phyloP scores from a whole-genome alignment of 1,284 basidiomycete species.

The Coniophora puteana region DNA sequence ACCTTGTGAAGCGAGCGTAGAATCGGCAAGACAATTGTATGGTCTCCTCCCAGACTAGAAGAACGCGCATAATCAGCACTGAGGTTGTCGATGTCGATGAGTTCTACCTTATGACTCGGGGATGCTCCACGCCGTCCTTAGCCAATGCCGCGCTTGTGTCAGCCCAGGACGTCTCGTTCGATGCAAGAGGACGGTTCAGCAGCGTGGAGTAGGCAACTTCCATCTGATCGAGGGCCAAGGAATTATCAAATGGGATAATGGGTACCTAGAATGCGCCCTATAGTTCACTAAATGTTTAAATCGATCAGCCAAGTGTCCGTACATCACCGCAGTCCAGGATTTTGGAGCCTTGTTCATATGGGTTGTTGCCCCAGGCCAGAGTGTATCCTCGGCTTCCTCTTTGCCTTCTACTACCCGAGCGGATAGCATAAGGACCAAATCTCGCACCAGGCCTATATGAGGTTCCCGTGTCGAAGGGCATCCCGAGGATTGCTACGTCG shows the following conservation, averaged over 20 bases:
- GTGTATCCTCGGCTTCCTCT: slow-evolving; percentile 55
- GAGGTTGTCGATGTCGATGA: not conserved
- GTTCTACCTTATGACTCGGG: slow-evolving; percentile 60
- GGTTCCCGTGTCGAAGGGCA: slow-evolving; percentile 79
- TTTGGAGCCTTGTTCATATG: slow-evolving; percentile 52
- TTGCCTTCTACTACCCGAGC: slow-evolving; percentile 71
- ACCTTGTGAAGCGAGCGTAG: slow-evolving; percentile 67
- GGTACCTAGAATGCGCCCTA: slow-evolving; percentile 51
- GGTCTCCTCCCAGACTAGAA: slow-evolving; percentile 70
- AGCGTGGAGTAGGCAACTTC: slow-evolving; percentile 73
- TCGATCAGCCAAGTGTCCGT: slow-evolving; percentile 14
- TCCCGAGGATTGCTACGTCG: slow-evolving; percentile 75
- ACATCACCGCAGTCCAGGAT: slow-evolving; percentile 84
- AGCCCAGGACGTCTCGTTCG: slow-evolving; percentile 22
- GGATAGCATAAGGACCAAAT: slow-evolving; percentile 80
- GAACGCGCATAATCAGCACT: no score
- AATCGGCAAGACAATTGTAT: slow-evolving; percentile 77
- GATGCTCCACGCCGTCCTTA: slow-evolving; percentile 55
- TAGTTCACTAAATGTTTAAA: not conserved
- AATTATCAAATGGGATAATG: slow-evolving; percentile 69
- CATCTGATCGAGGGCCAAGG: slow-evolving; percentile 74
- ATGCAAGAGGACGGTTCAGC: slow-evolving; percentile 48
- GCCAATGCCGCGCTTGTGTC: slow-evolving; percentile 34
- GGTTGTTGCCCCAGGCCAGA: slow-evolving; percentile 64
- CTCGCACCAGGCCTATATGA: slow-evolving; percentile 73